Evolutionary conservation across 208 protist genomes (phyloP).

Genomic region (Leptomonas pyrrhocoris): DNA sequence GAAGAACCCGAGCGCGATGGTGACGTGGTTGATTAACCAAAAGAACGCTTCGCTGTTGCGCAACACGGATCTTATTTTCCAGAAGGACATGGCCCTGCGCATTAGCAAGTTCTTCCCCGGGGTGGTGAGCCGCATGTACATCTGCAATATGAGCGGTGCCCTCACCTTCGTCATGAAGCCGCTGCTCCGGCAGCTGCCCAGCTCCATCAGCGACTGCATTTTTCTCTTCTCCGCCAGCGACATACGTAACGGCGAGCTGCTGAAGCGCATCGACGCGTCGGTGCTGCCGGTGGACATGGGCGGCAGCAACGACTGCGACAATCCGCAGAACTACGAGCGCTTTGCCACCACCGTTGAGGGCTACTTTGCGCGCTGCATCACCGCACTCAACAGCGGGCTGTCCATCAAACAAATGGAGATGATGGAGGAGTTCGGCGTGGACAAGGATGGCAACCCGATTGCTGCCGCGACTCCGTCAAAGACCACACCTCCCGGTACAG

Average conservation of each 20-base stretch:
- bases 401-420: constrained; percentile 70
- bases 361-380: constrained; percentile 57
- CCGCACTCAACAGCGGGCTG: constrained; percentile 33
- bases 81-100: constrained; percentile 76
- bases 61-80: constrained; percentile 78
- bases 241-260: constrained; percentile 49
- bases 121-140: constrained; percentile 56
- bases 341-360: constrained; percentile 53
- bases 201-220: constrained; percentile 63
- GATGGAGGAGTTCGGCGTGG: constrained; percentile 63
- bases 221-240: constrained; percentile 61
- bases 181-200: constrained; percentile 65
- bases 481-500: background rate
- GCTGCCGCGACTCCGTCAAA: background rate
- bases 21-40: constrained; percentile 81
- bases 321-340: constrained; percentile 51
- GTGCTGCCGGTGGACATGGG: constrained; percentile 75
- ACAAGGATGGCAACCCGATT: constrained; percentile 38
- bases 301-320: constrained; percentile 71
- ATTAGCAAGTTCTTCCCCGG: constrained; percentile 81
- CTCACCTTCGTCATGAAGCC: constrained; percentile 74
- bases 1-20: constrained; percentile 43
- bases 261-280: constrained; percentile 57
- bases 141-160: constrained; percentile 74
- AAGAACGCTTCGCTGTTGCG: constrained; percentile 63